Evolutionary conservation across 805 yeast species (phyloP), one percentile per base, ranked within the genome.

Genomic region (Barnettozyma botsteinii): DNA sequence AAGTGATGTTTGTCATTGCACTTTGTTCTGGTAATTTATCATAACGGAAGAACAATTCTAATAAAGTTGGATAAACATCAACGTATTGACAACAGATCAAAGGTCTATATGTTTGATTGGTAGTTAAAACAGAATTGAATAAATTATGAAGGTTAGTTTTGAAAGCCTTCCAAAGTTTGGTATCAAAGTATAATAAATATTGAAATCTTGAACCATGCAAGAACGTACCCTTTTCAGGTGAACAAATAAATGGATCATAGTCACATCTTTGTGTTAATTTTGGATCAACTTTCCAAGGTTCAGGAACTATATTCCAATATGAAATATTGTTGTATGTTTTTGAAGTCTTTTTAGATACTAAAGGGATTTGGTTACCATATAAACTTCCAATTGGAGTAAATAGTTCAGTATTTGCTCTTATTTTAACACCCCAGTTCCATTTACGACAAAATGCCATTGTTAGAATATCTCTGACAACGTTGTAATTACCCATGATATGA

Each of bases 21-120:
- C 85, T 83, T 48, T 71, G 65, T 49, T 87, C 95, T 0, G 94
- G 91, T 47, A 86, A 95, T 37, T 88, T 67, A 49, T 87, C 96
- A 35, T 73, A 62, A 0, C 72, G 62, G 34, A 85, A 67, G 49
- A 80, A 85, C 65, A 82, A 67, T 46, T 85, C 85, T 1, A 84
- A 77, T 13, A 85, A 61, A 8, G 75, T 70, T 0, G 94, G 89
- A 57, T 91, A 91, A 0, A 87, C 66, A 50, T 87, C 94, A 31
- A 87, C 83, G 53, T 87, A 88, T 50, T 87, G 91, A 29, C 75
- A 72, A n/a, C 83, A 79, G 30, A 84, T 64, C n/a, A 80, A 56
- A 23, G 70, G 58, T 52, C 79, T 80, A 55, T 69, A 80, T 12
- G 59, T 62, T 36, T 70, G 59, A 51, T 79, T 79, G 12, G 85